Evolutionary conservation across 495 filamentous ascomycete species (phyloP), one percentile per base, ranked within the genome.

Genomic region (Massariosphaeria phaeospora): DNA sequence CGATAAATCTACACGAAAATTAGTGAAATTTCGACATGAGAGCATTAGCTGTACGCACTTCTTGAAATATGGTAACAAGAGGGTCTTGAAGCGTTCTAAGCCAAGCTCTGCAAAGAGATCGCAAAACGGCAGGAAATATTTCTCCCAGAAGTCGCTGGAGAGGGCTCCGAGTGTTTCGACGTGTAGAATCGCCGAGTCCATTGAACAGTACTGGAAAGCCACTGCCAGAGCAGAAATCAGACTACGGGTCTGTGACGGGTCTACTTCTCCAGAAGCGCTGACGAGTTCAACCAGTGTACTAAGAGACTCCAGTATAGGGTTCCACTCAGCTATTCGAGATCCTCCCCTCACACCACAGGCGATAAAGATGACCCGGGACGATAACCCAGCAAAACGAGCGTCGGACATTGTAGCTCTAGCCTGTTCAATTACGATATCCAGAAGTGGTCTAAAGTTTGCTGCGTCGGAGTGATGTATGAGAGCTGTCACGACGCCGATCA

Each of bases 81-180:
- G 74, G 45, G 79, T 79, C 36, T 82, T 75, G 66, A 97, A 98
- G 35, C 88, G 77, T 48, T 91, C 85, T 9, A 75, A 64, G 36
- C 86, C 82, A 50, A 90, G 72, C 34, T 87, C 79, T 0, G 84
- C 79, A 57, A 91, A 82, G 27, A 87, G 84, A 12, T 83, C 82
- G 66, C 86, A 96, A 64, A 96, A 96, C 4, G 80, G 75, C 40
- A 96, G 73, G 68, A 97, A 97, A 30, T 81, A 79, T 45, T 66
- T 66, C 53, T 82, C 79, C 45, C 86, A 74, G 1, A 71, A 74
- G 17, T 83, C 81, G 40, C 74, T 78, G 5, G 80, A 80, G 52
- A 91, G 73, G n/a, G 70, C 66, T 30, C 80, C 76, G 33, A 88
- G 72, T 5, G 76, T 57, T 18, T 79, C 78, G 30, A 89, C 70